Conservation (phyloP, 768 basidiomycete species). For the Pulveroboletus sp. region DNA sequence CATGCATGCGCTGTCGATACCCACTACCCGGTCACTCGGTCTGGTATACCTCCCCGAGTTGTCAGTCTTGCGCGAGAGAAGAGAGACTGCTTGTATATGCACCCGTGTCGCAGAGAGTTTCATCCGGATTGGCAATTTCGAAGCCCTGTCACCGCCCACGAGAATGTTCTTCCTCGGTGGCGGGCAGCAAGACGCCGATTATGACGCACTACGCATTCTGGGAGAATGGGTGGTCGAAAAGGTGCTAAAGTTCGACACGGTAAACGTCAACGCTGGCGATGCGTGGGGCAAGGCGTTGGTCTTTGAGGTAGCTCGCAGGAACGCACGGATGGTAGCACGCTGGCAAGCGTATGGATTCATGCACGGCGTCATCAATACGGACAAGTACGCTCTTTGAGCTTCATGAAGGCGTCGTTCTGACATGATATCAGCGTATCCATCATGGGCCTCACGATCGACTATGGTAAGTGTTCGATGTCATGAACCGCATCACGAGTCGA, state of each 20-base stretch:
- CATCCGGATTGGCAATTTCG: constrained; percentile 87
- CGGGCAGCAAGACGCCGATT: constrained; percentile 70
- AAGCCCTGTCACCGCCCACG: constrained; percentile 73
- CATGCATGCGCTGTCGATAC: constrained; percentile 77
- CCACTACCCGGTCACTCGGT: constrained; percentile 83
- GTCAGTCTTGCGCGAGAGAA: constrained; percentile 69
- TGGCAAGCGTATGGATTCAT: constrained; percentile 96
- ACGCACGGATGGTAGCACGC: constrained; percentile 87
- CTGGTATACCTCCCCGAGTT: constrained; percentile 72
- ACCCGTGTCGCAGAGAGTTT: constrained; percentile 87
- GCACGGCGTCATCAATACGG: constrained; percentile 97
- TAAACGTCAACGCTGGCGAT: constrained; percentile 42
- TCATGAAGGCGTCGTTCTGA: constrained; percentile 2
- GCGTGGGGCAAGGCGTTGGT: constrained; percentile 73
- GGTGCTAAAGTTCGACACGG: constrained; percentile 48
- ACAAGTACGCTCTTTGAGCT: constrained; percentile 58
- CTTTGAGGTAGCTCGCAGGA: constrained; percentile 75
- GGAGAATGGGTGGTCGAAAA: constrained; percentile 67
- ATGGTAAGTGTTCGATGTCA: constrained; percentile 39
- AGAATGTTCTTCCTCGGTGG: constrained; percentile 66
- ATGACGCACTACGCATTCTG: constrained; percentile 68
- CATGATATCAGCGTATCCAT: constrained; percentile 56
- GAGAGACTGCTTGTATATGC: constrained; percentile 68
- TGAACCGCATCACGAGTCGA: background rate
- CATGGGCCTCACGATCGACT: constrained; percentile 74